Percentiles rank a stretch among this genome's conserved stretches.
phyloP scores from a whole-genome alignment of 495 filamentous ascomycete genomes.

The Penicillium daleae region DNA sequence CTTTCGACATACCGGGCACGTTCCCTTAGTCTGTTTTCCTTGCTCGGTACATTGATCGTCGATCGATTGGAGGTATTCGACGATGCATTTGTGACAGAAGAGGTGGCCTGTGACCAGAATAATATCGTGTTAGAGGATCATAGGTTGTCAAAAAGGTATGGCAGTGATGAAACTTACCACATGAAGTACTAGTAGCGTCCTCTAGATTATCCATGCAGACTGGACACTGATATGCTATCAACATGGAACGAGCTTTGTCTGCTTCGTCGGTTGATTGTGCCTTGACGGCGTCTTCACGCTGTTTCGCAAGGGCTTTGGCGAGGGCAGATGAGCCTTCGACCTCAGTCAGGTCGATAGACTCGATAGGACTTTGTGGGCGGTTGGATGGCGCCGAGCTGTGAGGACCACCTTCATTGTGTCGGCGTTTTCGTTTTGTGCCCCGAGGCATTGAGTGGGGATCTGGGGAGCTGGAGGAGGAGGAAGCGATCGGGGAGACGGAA shows the following conservation, averaged over 20 bases:
- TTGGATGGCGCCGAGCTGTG: neutral
- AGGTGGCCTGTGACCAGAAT: conserved; percentile 17
- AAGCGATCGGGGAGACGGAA: neutral
- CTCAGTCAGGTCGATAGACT: conserved; percentile 26
- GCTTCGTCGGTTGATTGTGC: conserved; percentile 24
- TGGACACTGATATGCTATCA: conserved; percentile 24
- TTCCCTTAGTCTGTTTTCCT: conserved; percentile 12
- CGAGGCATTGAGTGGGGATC: conserved; percentile 14
- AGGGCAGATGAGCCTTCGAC: conserved; percentile 50
- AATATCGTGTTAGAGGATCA: neutral
- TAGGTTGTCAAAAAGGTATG: neutral
- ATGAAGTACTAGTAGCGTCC: conserved; percentile 24
- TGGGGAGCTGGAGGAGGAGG: neutral
- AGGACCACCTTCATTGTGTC: conserved; percentile 1
- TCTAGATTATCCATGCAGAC: conserved; percentile 27
- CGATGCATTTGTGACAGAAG: conserved; percentile 25
- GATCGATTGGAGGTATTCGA: conserved; percentile 20
- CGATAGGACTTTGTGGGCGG: conserved; percentile 1
- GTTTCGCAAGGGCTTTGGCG: conserved; percentile 52
- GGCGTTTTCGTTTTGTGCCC: conserved; percentile 27
- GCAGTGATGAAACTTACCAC: conserved; percentile 16
- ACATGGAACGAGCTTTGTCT: neutral
- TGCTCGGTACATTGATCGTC: conserved; percentile 9
- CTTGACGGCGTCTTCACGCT: conserved; percentile 49
- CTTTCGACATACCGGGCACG: conserved; percentile 29